Base-by-base conservation (phyloP, 1,284 basidiomycete genomes). In the Malassezia japonica region DNA sequence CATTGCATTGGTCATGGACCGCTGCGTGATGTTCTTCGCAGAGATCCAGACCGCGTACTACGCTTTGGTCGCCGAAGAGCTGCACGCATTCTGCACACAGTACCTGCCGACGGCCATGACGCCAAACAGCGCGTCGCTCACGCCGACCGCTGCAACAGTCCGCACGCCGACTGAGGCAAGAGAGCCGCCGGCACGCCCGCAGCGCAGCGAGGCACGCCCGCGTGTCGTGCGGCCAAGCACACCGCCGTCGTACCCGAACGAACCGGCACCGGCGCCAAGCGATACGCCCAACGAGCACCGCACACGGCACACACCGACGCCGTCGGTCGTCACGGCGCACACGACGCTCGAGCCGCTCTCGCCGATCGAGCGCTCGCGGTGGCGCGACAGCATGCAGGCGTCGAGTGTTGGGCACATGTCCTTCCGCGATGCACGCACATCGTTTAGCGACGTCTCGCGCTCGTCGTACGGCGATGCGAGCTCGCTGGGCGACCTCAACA, bases 1-100 rank as follows among this genome's bases (percentile, higher is more conserved):
- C 47, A 57, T 74, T 4, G 65, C 70, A 41, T 57, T 64, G n/a
- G 59, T 74, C 23, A 54, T 74, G 38, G 67, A 74, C 38, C 62
- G 69, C 33, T 68, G 73, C 50, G 59, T 73, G 45, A 56, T 60
- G 10, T 62, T 67, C 28, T 69, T 74, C 24, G 64, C 72, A 1
- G 50, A 62, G 8, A 58, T 71, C 12, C 74, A 75, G 48, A 62
- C 64, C 6, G 53, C 62, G 1, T 69, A 68, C 56, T 58, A 66
- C 38, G 57, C 62, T 13, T 52, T 60, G 0, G 57, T 72, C 4
- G 47, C 28, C 27, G 36, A 55, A 6, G 35, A 43, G 35, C 21
- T 41, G 2, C 39, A 24, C 34, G 25, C 18, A 6, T 46, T 40
- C 25, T 38, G 40, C 34, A 24, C 33, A 25, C 36, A 10, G 23